Evolutionary conservation across 2,329 filamentous ascomycete species (phyloP), one percentile per base, ranked within the genome.

Genomic region (Cladophialophora carrionii): DNA sequence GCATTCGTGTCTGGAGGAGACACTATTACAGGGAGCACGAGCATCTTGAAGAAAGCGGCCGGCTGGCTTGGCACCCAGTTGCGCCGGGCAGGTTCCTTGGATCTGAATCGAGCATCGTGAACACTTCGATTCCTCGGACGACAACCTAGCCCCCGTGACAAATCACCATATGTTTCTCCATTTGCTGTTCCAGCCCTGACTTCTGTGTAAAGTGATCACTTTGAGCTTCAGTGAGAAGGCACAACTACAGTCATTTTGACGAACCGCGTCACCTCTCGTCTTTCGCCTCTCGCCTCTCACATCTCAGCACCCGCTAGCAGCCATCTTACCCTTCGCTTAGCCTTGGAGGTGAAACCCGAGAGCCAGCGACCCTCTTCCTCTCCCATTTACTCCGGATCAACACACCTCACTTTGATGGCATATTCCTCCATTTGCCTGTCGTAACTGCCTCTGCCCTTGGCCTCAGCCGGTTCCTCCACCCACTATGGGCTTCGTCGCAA

Each of bases 401-500:
- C 49, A 4, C 29, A n/a, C 54, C 31, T 64, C 53, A 57, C 41
- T 54, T 67, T 67, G 58, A 67, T 67, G 65, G 65, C 62, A 58
- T 34, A 52, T 62, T 32, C 55, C 22, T 60, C 56, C 29, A 48
- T 29, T 7, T 53, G 43, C 34, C 31, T 53, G n/a, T 66, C 29
- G 48, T 51, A 20, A 66, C 53, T 51, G 41, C 52, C 37, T 57
- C 43, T 51, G 17, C 34, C 37, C 22, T 29, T 31, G 51, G 49
- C 26, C 52, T 56, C n/a, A 52, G 56, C 43, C 29, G 20, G 37
- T 63, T 31, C 62, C 54, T n/a, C 26, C 52, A 46, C 63, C 62
- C 70, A 76, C 65, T 62, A 97, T 97, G 93, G 92, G 90, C 71
- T 98, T 98, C 82, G 80, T 96, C 74, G 93, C 92, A 73, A 88